Evolutionary conservation across 2,329 filamentous ascomycete genomes (phyloP), one percentile per base, ranked within the genome.

Genomic region (Berkeleyomyces basicola): DNA sequence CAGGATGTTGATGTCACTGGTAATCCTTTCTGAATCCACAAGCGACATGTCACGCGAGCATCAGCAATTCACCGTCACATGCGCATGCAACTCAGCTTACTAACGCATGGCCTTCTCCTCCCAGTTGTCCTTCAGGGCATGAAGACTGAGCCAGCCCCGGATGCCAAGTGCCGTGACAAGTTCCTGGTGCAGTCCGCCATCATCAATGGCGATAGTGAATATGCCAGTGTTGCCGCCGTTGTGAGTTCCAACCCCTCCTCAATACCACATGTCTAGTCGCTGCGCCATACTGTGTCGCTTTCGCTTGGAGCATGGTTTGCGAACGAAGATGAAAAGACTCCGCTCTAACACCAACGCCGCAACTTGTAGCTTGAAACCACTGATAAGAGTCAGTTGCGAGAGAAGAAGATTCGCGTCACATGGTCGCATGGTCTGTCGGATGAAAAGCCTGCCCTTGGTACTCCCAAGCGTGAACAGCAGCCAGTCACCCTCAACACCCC

Each of bases 121-220:
- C 61, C 66, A 95, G 93, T 99, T 64, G 85, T 97, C 44, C 84
- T 99, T 49, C 93, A 99, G 77, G 90, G 92, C 33, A 96, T 99
- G 93, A 96, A 96, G 79, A 84, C 90, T 71, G 91, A 97, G 70
- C 92, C 92, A 63, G 82, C 91, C 23, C 74, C 79, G 64, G 91
- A 96, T 72, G 85, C 87, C 66, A 91, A 90, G 74, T 99, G 93
- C 78, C 87, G 89, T 74, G 92, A 97, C 81, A 97, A 97, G 78
- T 97, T 97, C 74, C 82, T 97, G 62, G 92, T 97, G 43, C 92
- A 97, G 76, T 95, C 91, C 36, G 88, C 95, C 58, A 79, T 84
- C 60, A 88, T 96, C 67, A 86, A 86, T 31, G 79, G 84, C 66
- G 88, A 95, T 70, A 88, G 90, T 76, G 90, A 96, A 70, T 89